Conservation (phyloP, 768 basidiomycete species). For the Podaxis sp. region DNA sequence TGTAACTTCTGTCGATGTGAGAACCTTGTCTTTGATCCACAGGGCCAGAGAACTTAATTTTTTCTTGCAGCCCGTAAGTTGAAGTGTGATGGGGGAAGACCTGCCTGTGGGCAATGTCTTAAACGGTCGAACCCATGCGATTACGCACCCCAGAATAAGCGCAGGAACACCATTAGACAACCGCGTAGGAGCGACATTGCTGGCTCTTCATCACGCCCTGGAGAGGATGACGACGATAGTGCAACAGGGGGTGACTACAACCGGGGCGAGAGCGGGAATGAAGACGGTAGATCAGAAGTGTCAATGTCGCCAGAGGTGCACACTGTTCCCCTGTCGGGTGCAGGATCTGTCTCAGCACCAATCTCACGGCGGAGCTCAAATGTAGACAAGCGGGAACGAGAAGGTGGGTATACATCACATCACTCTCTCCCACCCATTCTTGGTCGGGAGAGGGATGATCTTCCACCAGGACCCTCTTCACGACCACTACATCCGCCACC, state of each 20-base stretch:
- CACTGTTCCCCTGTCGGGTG: conserved; percentile 2
- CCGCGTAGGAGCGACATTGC: conserved; percentile 20
- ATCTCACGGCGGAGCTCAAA: conserved; percentile 50
- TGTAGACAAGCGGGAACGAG: conserved; percentile 41
- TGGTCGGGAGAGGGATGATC: conserved; percentile 32
- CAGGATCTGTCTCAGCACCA: conserved; percentile 35
- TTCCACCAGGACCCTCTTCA: conserved; percentile 29
- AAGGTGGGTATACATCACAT: conserved; percentile 31
- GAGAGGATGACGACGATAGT: conserved; percentile 67
- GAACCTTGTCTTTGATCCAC: conserved; percentile 29
- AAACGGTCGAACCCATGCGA: conserved; percentile 80
- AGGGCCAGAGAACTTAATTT: conserved; percentile 2
- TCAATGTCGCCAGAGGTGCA: conserved; percentile 59
- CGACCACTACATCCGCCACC: conserved; percentile 12
- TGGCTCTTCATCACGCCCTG: conserved; percentile 27
- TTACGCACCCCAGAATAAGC: conserved; percentile 77
- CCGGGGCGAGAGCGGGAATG: conserved; percentile 21
- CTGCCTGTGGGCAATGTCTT: conserved; percentile 78
- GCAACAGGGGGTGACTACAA: conserved; percentile 64
- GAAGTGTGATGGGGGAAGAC: conserved; percentile 85
- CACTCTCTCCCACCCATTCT: conserved; percentile 37
- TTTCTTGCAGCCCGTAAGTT: conserved; percentile 68
- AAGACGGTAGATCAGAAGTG: conserved; percentile 32
- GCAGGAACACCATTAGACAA: conserved; percentile 58
- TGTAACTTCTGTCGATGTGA: conserved; percentile 91